Percentiles rank a stretch among this genome's conserved stretches.
These are phyloP conservation scores for Vigna radiata DNA, from an alignment of 306 rosid genomes.

Conservation along the genomic window DNA sequence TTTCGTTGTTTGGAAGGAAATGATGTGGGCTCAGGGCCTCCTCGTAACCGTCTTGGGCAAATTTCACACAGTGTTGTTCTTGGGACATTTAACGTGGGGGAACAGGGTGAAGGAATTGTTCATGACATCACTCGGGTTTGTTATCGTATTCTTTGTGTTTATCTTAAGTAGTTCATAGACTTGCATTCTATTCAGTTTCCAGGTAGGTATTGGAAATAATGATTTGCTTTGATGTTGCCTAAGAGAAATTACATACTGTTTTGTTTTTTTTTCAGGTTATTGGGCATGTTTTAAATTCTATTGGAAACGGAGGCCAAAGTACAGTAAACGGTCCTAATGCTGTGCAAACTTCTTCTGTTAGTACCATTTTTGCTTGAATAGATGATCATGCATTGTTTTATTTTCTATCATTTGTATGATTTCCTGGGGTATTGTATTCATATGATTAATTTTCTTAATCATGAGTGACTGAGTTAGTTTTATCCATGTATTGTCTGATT, in stretches of 20 bases:
- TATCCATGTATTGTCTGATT: conserved; percentile 9
- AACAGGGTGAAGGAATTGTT: conserved; percentile 83
- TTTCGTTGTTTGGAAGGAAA: conserved; percentile 57
- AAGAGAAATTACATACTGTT: conserved; percentile 10
- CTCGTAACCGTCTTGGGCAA: conserved; percentile 82
- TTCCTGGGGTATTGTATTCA: conserved; percentile 2
- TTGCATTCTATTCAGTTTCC: conserved; percentile 28
- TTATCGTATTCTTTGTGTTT: conserved; percentile 47
- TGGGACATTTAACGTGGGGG: conserved; percentile 93
- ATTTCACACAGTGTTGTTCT: conserved; percentile 97
- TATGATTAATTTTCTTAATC: conserved; percentile 15
- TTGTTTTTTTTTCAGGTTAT: conserved; percentile 68
- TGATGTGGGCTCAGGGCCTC: conserved; percentile 65
- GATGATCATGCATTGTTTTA: conserved; percentile 1
- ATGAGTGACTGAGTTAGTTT: conserved; percentile 15
- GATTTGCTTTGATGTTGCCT: conserved; percentile 20
- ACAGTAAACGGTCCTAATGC: conserved; percentile 54
- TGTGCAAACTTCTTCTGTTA: conserved; percentile 64
- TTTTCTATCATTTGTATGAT: conserved; percentile 20
- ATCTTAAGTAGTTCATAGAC: conserved; percentile 3
- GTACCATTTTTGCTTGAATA: conserved; percentile 46
- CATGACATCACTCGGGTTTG: conserved; percentile 85
- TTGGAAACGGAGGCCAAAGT: conserved; percentile 77
- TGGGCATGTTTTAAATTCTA: conserved; percentile 92
- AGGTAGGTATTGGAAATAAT: background rate